Evolutionary conservation across 352 stramenopile genomes (phyloP).

Genomic region (Pilasporangium apinafurcum): DNA sequence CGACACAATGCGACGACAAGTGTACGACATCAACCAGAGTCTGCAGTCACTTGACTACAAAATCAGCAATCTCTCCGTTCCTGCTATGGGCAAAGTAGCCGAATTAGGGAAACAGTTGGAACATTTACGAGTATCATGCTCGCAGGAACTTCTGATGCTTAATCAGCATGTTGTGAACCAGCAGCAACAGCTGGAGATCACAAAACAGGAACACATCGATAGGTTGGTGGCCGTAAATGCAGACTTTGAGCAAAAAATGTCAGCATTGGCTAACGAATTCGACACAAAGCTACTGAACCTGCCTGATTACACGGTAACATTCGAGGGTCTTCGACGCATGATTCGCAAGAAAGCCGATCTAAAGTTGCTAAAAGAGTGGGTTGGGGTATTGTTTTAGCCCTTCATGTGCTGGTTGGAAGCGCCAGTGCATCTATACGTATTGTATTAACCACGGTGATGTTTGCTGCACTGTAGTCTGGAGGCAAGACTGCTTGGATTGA

Average conservation of each 20-base stretch:
- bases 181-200: slow-evolving; percentile 17
- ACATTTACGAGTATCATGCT: slow-evolving; percentile 16
- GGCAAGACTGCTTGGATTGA: slow-evolving; percentile 33
- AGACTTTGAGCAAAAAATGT: slow-evolving; percentile 18
- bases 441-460: not conserved
- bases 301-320: slow-evolving; percentile 28
- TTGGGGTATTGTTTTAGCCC: not conserved
- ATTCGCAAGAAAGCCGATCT: slow-evolving; percentile 53
- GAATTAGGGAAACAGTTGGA: slow-evolving; percentile 35
- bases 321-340: slow-evolving; percentile 36
- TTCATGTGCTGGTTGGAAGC: not conserved
- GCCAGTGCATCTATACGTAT: not conserved
- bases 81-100: slow-evolving; percentile 33
- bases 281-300: slow-evolving; percentile 32
- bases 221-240: slow-evolving; percentile 19
- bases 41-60: slow-evolving; percentile 40
- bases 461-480: slow-evolving; percentile 29
- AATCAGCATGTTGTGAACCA: slow-evolving; percentile 20
- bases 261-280: slow-evolving; percentile 20
- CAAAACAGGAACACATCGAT: slow-evolving; percentile 21
- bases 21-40: slow-evolving; percentile 42
- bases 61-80: slow-evolving; percentile 22
- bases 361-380: slow-evolving; percentile 59
- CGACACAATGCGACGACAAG: slow-evolving; percentile 43
- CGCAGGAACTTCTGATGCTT: slow-evolving; percentile 26